A percentile compares a stretch with the other conserved stretches of the same genome.
These are phyloP conservation scores for Gynostemma pentaphyllum DNA, from an alignment of 306 rosid species.

Conservation along the genomic window DNA sequence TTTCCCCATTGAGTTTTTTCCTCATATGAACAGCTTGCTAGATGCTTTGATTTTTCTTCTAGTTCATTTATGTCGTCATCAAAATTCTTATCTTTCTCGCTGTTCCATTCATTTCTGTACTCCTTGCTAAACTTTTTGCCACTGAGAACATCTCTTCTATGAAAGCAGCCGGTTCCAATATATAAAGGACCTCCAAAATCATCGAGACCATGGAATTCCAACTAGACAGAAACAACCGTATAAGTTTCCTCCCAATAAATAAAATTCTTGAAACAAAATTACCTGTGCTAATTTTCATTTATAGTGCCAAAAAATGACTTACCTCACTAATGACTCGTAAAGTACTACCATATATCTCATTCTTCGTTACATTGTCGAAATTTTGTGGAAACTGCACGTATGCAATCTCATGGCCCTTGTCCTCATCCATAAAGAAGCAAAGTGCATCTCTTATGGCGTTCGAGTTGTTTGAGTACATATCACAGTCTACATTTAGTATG, in stretches of 20 bases:
- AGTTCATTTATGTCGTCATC: constrained; percentile 20
- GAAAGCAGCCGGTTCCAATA: constrained; percentile 69
- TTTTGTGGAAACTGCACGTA: constrained; percentile 59
- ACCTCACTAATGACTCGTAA: constrained; percentile 23
- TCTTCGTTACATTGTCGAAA: constrained; percentile 41
- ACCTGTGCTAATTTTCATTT: not conserved
- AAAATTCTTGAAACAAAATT: not conserved
- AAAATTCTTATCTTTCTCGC: constrained; percentile 8
- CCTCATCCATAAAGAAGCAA: constrained; percentile 74
- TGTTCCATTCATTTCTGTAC: constrained; percentile 23
- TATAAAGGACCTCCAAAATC: constrained; percentile 60
- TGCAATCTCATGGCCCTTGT: constrained; percentile 58
- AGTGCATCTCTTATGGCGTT: constrained; percentile 55
- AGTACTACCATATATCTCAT: constrained; percentile 37
- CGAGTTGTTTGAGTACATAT: constrained; percentile 71
- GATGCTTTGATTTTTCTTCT: constrained; percentile 39
- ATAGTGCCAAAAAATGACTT: constrained; percentile 9
- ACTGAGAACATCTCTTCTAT: constrained; percentile 52
- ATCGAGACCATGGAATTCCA: constrained; percentile 52
- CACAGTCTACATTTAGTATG: constrained; percentile 72
- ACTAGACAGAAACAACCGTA: constrained; percentile 16
- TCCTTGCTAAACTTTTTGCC: constrained; percentile 38
- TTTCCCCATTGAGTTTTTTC: constrained; percentile 74
- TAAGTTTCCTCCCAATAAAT: not conserved
- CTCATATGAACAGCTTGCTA: constrained; percentile 56